Evolutionary conservation across 2,329 filamentous ascomycete genomes (phyloP).

Genomic region (Macroventuria anomochaeta): DNA sequence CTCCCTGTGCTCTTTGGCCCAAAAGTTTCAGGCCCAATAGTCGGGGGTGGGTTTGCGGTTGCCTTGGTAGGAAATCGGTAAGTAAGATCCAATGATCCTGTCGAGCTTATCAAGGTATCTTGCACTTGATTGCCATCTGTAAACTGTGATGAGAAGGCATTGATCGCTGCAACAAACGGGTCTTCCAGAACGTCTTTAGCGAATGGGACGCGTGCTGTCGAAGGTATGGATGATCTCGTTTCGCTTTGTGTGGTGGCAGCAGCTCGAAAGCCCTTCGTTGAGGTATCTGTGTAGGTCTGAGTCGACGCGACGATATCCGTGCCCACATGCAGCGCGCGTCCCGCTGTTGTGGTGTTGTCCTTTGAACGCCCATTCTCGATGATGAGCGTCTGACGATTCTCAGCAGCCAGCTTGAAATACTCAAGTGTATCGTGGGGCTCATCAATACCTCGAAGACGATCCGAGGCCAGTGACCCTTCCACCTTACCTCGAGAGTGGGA

Average conservation of each 20-base stretch:
- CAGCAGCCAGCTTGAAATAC: constrained; percentile 53
- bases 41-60: not conserved
- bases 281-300: not conserved
- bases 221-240: not conserved
- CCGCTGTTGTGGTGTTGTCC: not conserved
- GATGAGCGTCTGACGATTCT: constrained; percentile 42
- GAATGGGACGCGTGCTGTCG: not conserved
- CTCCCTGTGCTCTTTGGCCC: not conserved
- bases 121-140: not conserved
- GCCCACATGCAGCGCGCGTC: not conserved
- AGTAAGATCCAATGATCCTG: constrained; percentile 32
- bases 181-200: constrained; percentile 26
- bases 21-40: not conserved
- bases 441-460: constrained; percentile 48
- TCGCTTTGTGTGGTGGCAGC: not conserved
- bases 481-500: constrained; percentile 51
- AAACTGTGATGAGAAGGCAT: not conserved
- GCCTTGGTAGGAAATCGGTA: constrained; percentile 35
- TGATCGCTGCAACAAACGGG: constrained; percentile 32
- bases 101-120: not conserved
- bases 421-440: constrained; percentile 47
- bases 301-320: not conserved
- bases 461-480: constrained; percentile 53
- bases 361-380: constrained; percentile 18
- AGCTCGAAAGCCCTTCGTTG: not conserved